Base-by-base conservation (phyloP, 139 green algal genomes). In the Haematococcus sp. region DNA sequence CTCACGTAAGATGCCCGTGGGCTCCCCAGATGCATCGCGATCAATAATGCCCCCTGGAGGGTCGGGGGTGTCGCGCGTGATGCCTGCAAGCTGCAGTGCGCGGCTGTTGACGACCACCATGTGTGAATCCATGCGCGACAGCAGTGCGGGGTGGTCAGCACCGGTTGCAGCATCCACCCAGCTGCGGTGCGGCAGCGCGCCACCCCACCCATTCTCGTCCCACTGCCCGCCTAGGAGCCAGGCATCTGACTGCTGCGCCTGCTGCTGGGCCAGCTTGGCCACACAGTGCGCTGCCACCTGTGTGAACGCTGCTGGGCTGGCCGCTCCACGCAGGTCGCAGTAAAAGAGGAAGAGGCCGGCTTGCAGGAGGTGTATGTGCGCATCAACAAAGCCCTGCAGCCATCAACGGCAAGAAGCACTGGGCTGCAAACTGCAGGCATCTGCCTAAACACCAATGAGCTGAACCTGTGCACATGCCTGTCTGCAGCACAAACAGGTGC, bases 191-290 rank as follows among this genome's bases (percentile, higher is more conserved):
- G 82, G 84, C 44, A 84, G 56, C 52, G 73, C 54, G n/a, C 84
- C 84, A 13, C 81, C 87, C 87, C 84, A 91, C 1, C 66, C 28
- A 15, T 30, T 46, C 61, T 92, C 82, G 49, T 87, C 78, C 89
- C 89, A 93, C 3, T 74, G 68, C 0, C 73, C 72, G 2, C 89
- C 88, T 56, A 90, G 56, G 43, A 93, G n/a, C 86, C 88, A 93
- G 7, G 40, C 40, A 49, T 7, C 40, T 49, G 40, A 49, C 11
- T 11, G 7, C 40, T 11, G 40, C 40, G 7, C 7, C 40, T 49
- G 40, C 40, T 49, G 40, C 40, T 49, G 40, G 40, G 40, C 40
- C 40, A 49, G 40, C 40, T 19, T 49, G 40, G 7, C 11, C 7
- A 49, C 40, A 11, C 11, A 49, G 40, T 49, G 40, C 11, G 40